These are phyloP conservation scores for Ophiorrhiza pumila DNA, from an alignment of 257 asterid genomes.

Conservation along the genomic window DNA sequence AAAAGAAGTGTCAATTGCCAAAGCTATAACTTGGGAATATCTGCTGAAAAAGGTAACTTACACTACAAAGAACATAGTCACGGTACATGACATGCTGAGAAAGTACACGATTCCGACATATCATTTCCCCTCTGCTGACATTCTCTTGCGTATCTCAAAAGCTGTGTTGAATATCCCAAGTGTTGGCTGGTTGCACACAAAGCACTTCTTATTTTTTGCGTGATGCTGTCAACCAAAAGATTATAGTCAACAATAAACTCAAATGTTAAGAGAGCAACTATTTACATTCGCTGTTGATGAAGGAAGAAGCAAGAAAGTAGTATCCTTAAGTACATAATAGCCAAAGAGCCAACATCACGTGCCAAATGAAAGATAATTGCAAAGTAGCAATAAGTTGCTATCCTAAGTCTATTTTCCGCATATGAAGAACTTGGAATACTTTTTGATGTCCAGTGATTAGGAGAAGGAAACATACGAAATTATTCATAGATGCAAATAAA, in stretches of 20 bases:
- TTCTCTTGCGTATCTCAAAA: constrained; percentile 77
- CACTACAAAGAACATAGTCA: not conserved
- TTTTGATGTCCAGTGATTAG: not conserved
- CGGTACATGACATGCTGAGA: not conserved
- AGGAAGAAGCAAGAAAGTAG: not conserved
- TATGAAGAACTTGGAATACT: not conserved
- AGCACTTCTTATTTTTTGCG: constrained; percentile 91
- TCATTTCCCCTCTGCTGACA: constrained; percentile 59
- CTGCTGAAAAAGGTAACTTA: constrained; percentile 1
- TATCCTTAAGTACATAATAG: not conserved
- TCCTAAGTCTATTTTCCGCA: too few species aligned
- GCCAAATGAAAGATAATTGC: not conserved
- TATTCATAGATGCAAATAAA: not conserved
- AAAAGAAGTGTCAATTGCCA: not conserved
- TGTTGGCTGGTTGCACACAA: constrained; percentile 95
- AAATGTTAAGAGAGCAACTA: not conserved
- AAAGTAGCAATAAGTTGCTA: not conserved
- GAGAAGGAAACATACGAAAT: not conserved
- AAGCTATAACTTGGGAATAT: not conserved
- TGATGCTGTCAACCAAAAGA: constrained; percentile 68
- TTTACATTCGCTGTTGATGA: not conserved
- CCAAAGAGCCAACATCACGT: not conserved
- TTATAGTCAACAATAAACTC: not conserved
- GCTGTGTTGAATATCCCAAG: constrained; percentile 95
- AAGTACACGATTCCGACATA: constrained; percentile 4